Conservation (phyloP, 129 eudicot genomes). For the Mikania micrantha region DNA sequence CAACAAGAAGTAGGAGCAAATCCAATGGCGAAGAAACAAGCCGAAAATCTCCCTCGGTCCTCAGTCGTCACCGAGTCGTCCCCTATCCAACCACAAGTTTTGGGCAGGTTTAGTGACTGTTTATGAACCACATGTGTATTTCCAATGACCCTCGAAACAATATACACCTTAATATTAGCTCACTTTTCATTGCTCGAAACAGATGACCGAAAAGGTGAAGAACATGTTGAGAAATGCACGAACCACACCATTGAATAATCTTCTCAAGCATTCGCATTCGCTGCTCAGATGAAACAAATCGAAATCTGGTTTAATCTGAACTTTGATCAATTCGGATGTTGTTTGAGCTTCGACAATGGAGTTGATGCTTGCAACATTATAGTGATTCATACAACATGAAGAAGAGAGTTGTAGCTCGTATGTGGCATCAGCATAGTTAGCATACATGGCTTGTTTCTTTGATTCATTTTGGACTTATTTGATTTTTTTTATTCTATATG, state of each 20-base stretch:
- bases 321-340: neutral
- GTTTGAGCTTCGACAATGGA: neutral
- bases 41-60: slow-evolving; percentile 61
- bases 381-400: neutral
- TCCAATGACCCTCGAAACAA: neutral
- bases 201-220: slow-evolving; percentile 82
- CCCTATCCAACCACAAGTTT: slow-evolving; percentile 69
- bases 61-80: slow-evolving; percentile 44
- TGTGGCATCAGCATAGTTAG: too few relatives aligned
- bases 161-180: neutral
- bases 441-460: neutral
- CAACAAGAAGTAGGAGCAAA: slow-evolving; percentile 38
- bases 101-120: slow-evolving; percentile 43
- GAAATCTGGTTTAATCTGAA: neutral
- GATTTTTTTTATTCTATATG: neutral
- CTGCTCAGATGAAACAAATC: slow-evolving; percentile 38
- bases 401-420: neutral
- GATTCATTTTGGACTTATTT: neutral
- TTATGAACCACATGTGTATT: neutral
- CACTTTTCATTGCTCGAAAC: neutral
- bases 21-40: slow-evolving; percentile 35
- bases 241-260: slow-evolving; percentile 40
- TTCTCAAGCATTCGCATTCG: slow-evolving; percentile 66
- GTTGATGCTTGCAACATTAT: neutral
- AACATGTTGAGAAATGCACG: slow-evolving; percentile 42